Conservation (phyloP, 345 rosid species). For the Psidium guajava region DNA sequence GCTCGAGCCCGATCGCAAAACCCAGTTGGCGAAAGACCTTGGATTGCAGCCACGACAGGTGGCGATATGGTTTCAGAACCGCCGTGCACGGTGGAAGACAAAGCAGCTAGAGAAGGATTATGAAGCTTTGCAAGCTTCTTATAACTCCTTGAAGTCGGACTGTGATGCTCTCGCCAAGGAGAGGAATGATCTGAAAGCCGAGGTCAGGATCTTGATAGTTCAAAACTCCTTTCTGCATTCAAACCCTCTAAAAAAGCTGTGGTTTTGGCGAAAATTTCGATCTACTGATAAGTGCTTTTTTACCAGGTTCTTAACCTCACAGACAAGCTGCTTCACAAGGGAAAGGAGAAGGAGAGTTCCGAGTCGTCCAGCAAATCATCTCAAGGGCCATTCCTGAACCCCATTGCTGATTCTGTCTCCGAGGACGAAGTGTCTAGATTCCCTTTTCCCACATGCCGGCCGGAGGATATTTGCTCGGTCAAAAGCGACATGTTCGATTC, state of each 20-base stretch:
- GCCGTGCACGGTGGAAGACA: conserved; percentile 49
- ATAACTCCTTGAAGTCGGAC: conserved; percentile 27
- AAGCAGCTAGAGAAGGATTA: conserved; percentile 53
- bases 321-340: conserved; percentile 26
- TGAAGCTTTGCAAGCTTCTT: conserved; percentile 27
- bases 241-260: background rate
- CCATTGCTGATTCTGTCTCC: conserved; percentile 8
- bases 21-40: conserved; percentile 48
- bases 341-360: conserved; percentile 7
- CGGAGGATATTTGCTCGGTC: conserved; percentile 31
- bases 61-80: conserved; percentile 60
- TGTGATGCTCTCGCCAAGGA: conserved; percentile 31
- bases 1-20: conserved; percentile 56
- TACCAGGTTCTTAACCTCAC: conserved; percentile 28
- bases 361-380: conserved; percentile 6
- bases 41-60: conserved; percentile 61
- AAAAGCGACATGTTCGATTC: conserved; percentile 42
- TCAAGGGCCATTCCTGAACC: conserved; percentile 8
- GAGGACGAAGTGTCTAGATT: conserved; percentile 20
- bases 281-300: background rate
- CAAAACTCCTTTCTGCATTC: background rate
- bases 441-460: conserved; percentile 17
- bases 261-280: background rate
- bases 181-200: conserved; percentile 24
- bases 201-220: conserved; percentile 17